A percentile compares a stretch with the other conserved stretches of the same genome.
phyloP scores from a whole-genome alignment of 2,329 filamentous ascomycete genomes.

The Diaporthe helianthi region DNA sequence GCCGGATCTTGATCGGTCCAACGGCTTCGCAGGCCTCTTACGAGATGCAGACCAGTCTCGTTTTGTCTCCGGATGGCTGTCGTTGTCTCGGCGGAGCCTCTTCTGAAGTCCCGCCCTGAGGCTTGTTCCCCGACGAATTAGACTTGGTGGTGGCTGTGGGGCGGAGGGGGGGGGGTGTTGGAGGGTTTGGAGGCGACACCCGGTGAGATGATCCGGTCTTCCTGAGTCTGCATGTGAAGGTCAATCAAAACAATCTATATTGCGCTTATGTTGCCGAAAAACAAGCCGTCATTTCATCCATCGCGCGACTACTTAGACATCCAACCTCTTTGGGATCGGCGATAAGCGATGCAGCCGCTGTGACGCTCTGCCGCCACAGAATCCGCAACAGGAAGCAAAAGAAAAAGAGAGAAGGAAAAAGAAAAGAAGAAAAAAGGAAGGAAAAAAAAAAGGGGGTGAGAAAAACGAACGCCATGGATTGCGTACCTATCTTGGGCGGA shows the following conservation, averaged over 20 bases:
- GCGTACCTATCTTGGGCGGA: conserved; percentile 13
- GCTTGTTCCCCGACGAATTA: background rate
- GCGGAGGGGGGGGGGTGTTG: no score
- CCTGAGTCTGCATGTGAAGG: conserved; percentile 14
- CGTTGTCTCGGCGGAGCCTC: conserved; percentile 2
- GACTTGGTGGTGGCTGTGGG: background rate
- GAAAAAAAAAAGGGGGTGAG: no score
- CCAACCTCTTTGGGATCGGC: background rate
- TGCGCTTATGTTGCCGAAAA: background rate
- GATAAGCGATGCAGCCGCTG: background rate
- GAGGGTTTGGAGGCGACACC: background rate
- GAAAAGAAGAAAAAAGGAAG: no score
- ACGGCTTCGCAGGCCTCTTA: background rate
- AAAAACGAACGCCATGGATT: background rate
- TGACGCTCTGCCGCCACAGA: background rate
- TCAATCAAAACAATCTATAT: conserved; percentile 12
- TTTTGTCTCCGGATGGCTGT: background rate
- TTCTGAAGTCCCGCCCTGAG: background rate
- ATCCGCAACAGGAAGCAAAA: background rate
- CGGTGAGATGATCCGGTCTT: conserved; percentile 26
- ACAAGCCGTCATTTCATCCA: background rate
- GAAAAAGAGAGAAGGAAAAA: no score
- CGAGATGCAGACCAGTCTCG: background rate
- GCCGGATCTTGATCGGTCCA: conserved; percentile 6
- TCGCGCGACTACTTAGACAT: background rate